Conservation (phyloP, 306 rosid genomes). For the Acacia acuminata region DNA sequence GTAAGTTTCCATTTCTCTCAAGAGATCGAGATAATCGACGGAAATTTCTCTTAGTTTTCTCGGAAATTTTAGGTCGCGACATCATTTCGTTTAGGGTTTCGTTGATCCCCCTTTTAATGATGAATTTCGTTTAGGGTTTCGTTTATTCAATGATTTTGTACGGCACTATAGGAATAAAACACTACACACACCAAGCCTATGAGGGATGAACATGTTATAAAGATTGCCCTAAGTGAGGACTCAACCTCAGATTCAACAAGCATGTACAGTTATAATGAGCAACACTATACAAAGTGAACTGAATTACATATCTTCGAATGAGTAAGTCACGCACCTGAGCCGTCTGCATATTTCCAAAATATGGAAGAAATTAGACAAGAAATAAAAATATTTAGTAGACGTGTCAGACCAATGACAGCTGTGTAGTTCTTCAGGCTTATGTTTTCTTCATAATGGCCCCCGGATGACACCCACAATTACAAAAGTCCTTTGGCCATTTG, state of each 20-base stretch:
- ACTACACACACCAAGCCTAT: too few relatives aligned
- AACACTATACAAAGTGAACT: conserved; percentile 14
- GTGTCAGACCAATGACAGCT: background rate
- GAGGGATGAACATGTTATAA: background rate
- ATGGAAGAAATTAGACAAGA: background rate
- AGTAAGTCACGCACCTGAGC: conserved; percentile 63
- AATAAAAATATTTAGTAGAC: background rate
- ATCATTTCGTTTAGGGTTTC: too few relatives aligned
- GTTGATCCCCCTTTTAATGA: too few relatives aligned
- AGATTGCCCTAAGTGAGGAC: background rate
- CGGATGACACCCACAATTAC: background rate
- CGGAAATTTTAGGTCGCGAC: too few relatives aligned
- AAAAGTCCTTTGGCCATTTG: background rate
- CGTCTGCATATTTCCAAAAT: conserved; percentile 61
- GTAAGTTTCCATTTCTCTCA: too few relatives aligned
- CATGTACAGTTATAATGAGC: background rate
- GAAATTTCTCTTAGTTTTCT: too few relatives aligned
- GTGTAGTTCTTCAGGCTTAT: background rate
- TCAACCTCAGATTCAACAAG: conserved; percentile 21
- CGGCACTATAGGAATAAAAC: too few relatives aligned
- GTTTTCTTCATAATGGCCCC: background rate
- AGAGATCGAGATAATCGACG: too few relatives aligned
- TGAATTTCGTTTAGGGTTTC: too few relatives aligned
- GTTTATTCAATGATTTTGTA: too few relatives aligned
- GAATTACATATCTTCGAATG: conserved; percentile 17